A percentile compares a stretch with the other conserved stretches of the same genome.
Conservation (phyloP, 2,329 filamentous ascomycete species). For the Ceratocystis destructans region DNA sequence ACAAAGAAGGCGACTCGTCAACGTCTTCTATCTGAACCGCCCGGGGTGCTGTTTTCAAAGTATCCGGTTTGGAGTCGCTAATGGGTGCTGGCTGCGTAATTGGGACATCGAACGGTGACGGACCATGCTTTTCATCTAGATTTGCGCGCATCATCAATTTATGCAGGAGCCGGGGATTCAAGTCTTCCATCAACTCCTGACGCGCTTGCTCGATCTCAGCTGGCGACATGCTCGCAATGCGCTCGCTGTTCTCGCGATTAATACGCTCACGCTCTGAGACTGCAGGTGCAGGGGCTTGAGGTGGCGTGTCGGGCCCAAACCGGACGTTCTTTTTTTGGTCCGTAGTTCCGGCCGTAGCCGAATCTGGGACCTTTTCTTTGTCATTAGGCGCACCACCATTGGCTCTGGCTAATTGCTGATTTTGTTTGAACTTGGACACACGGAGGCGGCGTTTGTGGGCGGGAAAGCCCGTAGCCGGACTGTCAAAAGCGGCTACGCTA, state of each 20-base stretch:
- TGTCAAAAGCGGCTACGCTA: constrained; percentile 39
- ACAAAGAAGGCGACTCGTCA: neutral
- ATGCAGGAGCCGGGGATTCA: constrained; percentile 65
- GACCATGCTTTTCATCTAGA: constrained; percentile 47
- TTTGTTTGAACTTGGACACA: constrained; percentile 68
- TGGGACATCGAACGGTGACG: constrained; percentile 32
- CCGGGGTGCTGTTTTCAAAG: constrained; percentile 18
- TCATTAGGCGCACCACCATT: constrained; percentile 4
- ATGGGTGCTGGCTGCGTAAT: neutral
- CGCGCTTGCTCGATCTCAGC: constrained; percentile 71
- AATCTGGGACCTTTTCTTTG: neutral
- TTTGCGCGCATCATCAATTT: constrained; percentile 62
- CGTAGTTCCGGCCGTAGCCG: constrained; percentile 1
- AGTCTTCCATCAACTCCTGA: constrained; percentile 60
- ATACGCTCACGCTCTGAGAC: constrained; percentile 55
- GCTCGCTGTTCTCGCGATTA: constrained; percentile 65
- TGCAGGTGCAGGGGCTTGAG: constrained; percentile 20
- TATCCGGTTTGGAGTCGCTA: constrained; percentile 8
- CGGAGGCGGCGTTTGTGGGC: constrained; percentile 64
- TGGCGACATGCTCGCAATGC: constrained; percentile 62
- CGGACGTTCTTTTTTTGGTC: constrained; percentile 17
- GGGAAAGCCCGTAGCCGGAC: constrained; percentile 61
- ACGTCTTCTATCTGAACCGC: constrained; percentile 28
- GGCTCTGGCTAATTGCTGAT: constrained; percentile 30
- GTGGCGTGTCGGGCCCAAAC: constrained; percentile 21